Percentiles rank a stretch among this genome's conserved stretches.
Evolutionary conservation across 2,329 filamentous ascomycete genomes (phyloP).

Genomic region (Thermothelomyces thermophilus): DNA sequence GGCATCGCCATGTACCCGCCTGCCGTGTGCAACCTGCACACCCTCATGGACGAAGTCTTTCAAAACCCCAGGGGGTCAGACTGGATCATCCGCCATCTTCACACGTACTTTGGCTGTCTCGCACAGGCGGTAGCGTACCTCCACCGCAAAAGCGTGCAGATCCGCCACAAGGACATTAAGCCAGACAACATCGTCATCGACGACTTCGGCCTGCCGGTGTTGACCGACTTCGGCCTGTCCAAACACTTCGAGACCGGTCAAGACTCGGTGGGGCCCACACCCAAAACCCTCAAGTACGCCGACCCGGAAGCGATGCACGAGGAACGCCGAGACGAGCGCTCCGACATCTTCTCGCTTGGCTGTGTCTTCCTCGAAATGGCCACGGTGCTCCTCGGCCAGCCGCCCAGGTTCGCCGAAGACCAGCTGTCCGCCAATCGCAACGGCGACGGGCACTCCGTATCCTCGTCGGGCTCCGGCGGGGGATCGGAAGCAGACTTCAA

Average conservation of each 20-base stretch:
- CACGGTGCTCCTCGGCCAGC: slow-evolving; percentile 23
- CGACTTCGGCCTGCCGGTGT: slow-evolving; percentile 24
- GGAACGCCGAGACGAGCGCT: slow-evolving; percentile 20
- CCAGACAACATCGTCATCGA: slow-evolving; percentile 27
- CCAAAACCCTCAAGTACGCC: slow-evolving; percentile 23
- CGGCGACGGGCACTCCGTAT: not conserved
- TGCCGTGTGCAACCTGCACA: slow-evolving; percentile 22
- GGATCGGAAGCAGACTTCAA: slow-evolving; percentile 15
- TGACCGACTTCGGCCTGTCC: slow-evolving; percentile 26
- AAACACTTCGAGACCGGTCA: slow-evolving; percentile 26
- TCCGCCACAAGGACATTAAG: slow-evolving; percentile 29
- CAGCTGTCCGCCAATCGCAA: slow-evolving; percentile 11
- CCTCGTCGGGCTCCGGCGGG: not conserved
- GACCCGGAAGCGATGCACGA: slow-evolving; percentile 23
- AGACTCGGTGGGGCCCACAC: slow-evolving; percentile 23
- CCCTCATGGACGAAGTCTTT: slow-evolving; percentile 22
- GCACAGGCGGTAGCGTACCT: slow-evolving; percentile 25
- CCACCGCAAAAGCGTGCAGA: slow-evolving; percentile 16
- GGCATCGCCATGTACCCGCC: slow-evolving; percentile 27
- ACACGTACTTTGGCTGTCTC: slow-evolving; percentile 27
- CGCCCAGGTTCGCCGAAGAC: slow-evolving; percentile 20
- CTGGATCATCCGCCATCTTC: slow-evolving; percentile 18
- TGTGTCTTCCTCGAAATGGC: slow-evolving; percentile 29
- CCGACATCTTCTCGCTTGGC: slow-evolving; percentile 28
- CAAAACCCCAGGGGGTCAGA: slow-evolving; percentile 5